Evolutionary conservation across 1,284 basidiomycete species (phyloP).

Genomic region (Meripilus lineatus): DNA sequence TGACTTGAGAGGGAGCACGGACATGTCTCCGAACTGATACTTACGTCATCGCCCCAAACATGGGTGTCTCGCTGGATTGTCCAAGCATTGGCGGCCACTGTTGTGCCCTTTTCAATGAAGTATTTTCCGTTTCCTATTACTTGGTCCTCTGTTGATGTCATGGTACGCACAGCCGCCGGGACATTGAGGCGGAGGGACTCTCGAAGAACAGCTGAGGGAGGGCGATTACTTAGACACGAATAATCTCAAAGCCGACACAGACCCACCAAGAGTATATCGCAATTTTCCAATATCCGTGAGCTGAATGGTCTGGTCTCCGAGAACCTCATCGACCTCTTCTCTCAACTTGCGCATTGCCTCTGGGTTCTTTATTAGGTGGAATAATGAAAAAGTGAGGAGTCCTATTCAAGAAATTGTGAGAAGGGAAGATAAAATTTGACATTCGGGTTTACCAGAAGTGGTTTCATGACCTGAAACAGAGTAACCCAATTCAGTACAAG

Average conservation of each 20-base stretch:
- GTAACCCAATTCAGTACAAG: background rate
- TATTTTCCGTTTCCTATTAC: constrained; percentile 39
- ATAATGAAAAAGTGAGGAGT: constrained; percentile 34
- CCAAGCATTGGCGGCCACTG: constrained; percentile 28
- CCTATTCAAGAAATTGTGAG: no score
- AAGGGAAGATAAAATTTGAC: no score
- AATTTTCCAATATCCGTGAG: constrained; percentile 37
- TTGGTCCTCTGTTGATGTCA: constrained; percentile 33
- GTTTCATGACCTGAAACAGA: constrained; percentile 39
- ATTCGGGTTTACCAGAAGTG: constrained; percentile 31
- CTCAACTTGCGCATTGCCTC: constrained; percentile 38
- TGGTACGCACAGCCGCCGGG: constrained; percentile 34
- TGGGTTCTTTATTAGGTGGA: constrained; percentile 43
- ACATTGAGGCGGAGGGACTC: constrained; percentile 44
- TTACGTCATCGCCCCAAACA: constrained; percentile 47
- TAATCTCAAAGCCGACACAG: background rate
- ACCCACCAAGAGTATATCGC: constrained; percentile 36
- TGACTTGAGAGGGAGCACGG: background rate
- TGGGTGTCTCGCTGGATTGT: constrained; percentile 38
- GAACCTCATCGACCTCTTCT: constrained; percentile 40
- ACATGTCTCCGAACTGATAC: constrained; percentile 13
- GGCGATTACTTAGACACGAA: background rate
- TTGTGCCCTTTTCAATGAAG: constrained; percentile 30
- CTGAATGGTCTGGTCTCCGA: constrained; percentile 34
- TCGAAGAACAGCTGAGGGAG: constrained; percentile 35